These are phyloP conservation scores for Paracoccidioides brasiliensis DNA, from an alignment of 2,329 filamentous ascomycete species.

Conservation along the genomic window DNA sequence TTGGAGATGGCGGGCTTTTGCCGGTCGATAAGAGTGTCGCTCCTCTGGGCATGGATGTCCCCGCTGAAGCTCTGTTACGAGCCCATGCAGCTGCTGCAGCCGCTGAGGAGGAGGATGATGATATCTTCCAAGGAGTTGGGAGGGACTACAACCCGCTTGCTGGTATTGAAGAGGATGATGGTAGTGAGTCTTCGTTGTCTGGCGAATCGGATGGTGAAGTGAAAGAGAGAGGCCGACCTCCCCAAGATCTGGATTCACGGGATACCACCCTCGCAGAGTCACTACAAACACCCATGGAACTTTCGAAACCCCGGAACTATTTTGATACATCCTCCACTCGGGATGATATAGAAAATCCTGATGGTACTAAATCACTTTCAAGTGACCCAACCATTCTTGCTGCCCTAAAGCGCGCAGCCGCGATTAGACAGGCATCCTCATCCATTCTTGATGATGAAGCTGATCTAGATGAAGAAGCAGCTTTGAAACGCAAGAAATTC, in stretches of 20 bases:
- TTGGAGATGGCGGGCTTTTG: slow-evolving; percentile 21
- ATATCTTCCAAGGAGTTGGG: slow-evolving; percentile 50
- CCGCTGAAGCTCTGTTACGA: slow-evolving; percentile 29
- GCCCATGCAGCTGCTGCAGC: slow-evolving; percentile 19
- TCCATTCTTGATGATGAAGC: slow-evolving; percentile 30
- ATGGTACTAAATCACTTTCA: slow-evolving; percentile 35
- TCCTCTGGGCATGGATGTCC: slow-evolving; percentile 40
- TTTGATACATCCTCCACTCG: slow-evolving; percentile 24
- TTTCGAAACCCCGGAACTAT: slow-evolving; percentile 34
- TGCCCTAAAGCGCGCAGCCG: slow-evolving; percentile 71
- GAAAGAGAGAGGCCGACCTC: slow-evolving; percentile 7
- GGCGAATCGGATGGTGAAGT: slow-evolving; percentile 28
- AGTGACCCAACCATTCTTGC: slow-evolving; percentile 68
- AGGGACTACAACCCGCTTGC: slow-evolving; percentile 48
- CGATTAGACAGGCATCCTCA: slow-evolving; percentile 39
- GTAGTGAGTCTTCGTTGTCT: slow-evolving; percentile 22
- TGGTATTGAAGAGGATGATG: slow-evolving; percentile 37
- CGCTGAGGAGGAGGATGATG: slow-evolving; percentile 40
- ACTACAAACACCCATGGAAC: neutral
- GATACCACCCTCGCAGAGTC: neutral
- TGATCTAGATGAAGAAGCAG: slow-evolving; percentile 46
- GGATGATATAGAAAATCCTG: slow-evolving; percentile 29
- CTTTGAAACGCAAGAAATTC: slow-evolving; percentile 60
- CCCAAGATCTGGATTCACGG: slow-evolving; percentile 7
- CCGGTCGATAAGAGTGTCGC: slow-evolving; percentile 33